Base-by-base conservation (phyloP, 1,139 yeast species). In the Kurtzmaniella quercitrusa region DNA sequence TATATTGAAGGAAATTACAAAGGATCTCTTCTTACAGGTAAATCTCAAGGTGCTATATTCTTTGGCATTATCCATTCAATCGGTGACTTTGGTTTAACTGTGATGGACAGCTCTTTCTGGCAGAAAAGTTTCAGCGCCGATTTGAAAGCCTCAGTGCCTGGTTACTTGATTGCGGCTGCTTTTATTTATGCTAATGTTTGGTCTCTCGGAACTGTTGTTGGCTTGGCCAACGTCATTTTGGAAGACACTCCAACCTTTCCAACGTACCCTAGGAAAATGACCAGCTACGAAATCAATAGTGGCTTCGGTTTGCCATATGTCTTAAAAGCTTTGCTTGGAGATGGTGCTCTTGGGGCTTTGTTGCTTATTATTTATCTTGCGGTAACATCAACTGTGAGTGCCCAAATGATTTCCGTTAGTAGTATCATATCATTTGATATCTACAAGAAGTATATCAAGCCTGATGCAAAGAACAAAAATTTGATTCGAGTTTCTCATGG, bases 51-150 rank as follows among this genome's bases (percentile, higher is more conserved):
- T 16, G 62, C 63, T 14, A 50, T 61, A 14, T 54, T 63, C 31
- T 63, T 63, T 46, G 66, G 66, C 2, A 52, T 63, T 17, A 59
- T 63, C 38, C 56, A 59, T 39, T 55, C 66, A 14, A 49, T 56
- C 39, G 67, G 68, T 41, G 58, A 62, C 45, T 60, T 62, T 46
- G 67, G 67, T 2, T 52, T 63, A 37, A 57, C 66, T 15, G 62
- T 63, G 12, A 57, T 60, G 59, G 68, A 63, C 47, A 54, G 61
- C 17, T 60, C 66, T 10, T 63, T 62, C 42, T 63, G 66, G 66
- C 67, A 63, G 51, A 66, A 67, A 46, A 56, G 66, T 21, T 66
- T 65, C 41, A 59, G 66, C 45, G 66, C 72, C 11, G 56, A 60
- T 48, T 55, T 64, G 11, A 59, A 54, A 40, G 65, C 72, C 18